A percentile compares a stretch with the other conserved stretches of the same genome.
These are phyloP conservation scores for Plasmodium gaboni DNA, from an alignment of 169 alveolate genomes.

Conservation along the genomic window DNA sequence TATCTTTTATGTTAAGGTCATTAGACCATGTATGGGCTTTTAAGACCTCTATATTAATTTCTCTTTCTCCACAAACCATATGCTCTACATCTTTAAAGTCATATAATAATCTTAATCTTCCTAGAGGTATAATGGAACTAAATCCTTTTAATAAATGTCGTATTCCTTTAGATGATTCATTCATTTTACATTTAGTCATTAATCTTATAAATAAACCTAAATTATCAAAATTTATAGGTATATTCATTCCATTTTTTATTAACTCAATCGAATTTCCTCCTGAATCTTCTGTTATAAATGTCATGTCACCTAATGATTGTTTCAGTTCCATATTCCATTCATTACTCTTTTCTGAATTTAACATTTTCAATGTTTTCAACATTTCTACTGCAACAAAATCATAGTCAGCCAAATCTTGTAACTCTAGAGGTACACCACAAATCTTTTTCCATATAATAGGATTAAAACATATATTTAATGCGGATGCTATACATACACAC, in stretches of 20 bases:
- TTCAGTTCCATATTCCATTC: constrained; percentile 68
- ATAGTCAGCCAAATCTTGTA: constrained; percentile 86
- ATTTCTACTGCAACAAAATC: constrained; percentile 89
- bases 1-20: constrained; percentile 85
- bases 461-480: constrained; percentile 89
- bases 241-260: constrained; percentile 83
- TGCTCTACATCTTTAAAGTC: constrained; percentile 88
- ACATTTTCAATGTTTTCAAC: constrained; percentile 85
- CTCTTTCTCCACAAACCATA: constrained; percentile 93
- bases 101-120: constrained; percentile 90
- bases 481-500: constrained; percentile 90
- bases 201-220: constrained; percentile 87
- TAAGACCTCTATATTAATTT: constrained; percentile 88
- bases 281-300: constrained; percentile 82
- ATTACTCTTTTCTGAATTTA: constrained; percentile 74
- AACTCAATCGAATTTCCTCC: constrained; percentile 82
- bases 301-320: constrained; percentile 82
- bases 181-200: constrained; percentile 87
- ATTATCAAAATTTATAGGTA: constrained; percentile 86
- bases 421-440: constrained; percentile 77
- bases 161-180: constrained; percentile 87
- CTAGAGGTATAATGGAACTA: constrained; percentile 91
- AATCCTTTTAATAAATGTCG: constrained; percentile 88
- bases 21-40: constrained; percentile 90
- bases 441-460: constrained; percentile 93